Conservation (phyloP, 1,284 basidiomycete species). For the Cutaneotrichosporon sp. region DNA sequence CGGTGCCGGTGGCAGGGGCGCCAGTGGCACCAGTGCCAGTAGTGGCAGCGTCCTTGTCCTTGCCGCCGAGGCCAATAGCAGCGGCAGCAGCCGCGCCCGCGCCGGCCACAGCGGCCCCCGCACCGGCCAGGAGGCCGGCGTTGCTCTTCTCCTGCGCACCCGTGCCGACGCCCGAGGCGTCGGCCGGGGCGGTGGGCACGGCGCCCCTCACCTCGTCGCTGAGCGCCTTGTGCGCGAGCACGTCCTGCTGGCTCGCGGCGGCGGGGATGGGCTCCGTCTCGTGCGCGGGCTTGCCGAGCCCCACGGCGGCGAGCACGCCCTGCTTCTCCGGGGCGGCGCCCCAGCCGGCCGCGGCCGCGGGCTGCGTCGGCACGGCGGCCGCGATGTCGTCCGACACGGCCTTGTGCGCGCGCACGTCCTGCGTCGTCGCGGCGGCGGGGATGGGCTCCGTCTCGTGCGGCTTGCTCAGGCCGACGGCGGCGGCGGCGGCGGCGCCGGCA, state of each 20-base stretch:
- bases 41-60: too few relatives aligned
- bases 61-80: too few relatives aligned
- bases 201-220: background rate
- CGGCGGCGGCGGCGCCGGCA: background rate
- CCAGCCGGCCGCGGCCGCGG: too few relatives aligned
- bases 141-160: background rate
- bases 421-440: too few relatives aligned
- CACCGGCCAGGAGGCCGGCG: slow-evolving; percentile 2
- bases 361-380: too few relatives aligned
- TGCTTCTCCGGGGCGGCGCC: too few relatives aligned
- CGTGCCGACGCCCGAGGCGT: background rate
- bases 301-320: background rate
- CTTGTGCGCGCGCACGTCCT: too few relatives aligned
- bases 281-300: background rate
- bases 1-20: too few relatives aligned
- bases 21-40: too few relatives aligned
- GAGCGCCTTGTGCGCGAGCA: background rate
- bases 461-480: too few relatives aligned
- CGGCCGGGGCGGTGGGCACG: background rate
- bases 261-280: background rate
- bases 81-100: slow-evolving; percentile 4
- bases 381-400: too few relatives aligned
- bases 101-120: slow-evolving; percentile 28
- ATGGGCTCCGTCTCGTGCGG: too few relatives aligned
- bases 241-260: background rate